Conservation (phyloP, 306 rosid genomes). For the Gynostemma pentaphyllum region DNA sequence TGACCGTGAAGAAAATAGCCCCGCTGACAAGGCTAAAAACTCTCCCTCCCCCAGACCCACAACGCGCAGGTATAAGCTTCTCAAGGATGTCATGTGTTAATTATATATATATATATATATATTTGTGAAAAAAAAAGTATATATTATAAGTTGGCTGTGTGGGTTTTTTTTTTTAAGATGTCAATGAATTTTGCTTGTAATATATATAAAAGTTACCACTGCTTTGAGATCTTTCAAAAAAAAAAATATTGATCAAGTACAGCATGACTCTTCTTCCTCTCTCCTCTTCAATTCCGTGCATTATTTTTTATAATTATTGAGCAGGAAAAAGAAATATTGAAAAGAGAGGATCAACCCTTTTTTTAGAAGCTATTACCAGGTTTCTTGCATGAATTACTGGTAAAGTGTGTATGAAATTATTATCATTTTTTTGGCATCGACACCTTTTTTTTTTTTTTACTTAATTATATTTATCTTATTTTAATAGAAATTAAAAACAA, state of each 20-base stretch:
- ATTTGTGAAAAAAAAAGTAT: not conserved
- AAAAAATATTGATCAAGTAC: not conserved
- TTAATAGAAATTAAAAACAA: not conserved
- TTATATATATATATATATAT: conserved; percentile 7
- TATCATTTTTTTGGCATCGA: too few relatives aligned
- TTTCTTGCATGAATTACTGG: not conserved
- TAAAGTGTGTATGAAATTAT: not conserved
- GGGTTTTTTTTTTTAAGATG: not conserved
- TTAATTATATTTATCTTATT: not conserved
- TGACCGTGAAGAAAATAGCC: conserved; percentile 35
- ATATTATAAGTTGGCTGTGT: not conserved
- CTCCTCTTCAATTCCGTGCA: not conserved
- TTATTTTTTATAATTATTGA: not conserved
- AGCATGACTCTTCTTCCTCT: not conserved
- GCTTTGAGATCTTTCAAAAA: not conserved
- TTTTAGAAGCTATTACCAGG: too few relatives aligned
- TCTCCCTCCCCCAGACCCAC: conserved; percentile 68
- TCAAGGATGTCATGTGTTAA: conserved; percentile 96
- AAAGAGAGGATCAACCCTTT: too few relatives aligned
- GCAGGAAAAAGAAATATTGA: too few relatives aligned
- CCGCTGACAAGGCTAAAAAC: conserved; percentile 31
- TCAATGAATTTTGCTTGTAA: not conserved
- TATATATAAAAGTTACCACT: not conserved
- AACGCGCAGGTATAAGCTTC: conserved; percentile 98
- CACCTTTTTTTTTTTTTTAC: too few relatives aligned